Evolutionary conservation across 139 green algal species (phyloP), one percentile per base, ranked within the genome.

Genomic region (Volvox reticuliferus): DNA sequence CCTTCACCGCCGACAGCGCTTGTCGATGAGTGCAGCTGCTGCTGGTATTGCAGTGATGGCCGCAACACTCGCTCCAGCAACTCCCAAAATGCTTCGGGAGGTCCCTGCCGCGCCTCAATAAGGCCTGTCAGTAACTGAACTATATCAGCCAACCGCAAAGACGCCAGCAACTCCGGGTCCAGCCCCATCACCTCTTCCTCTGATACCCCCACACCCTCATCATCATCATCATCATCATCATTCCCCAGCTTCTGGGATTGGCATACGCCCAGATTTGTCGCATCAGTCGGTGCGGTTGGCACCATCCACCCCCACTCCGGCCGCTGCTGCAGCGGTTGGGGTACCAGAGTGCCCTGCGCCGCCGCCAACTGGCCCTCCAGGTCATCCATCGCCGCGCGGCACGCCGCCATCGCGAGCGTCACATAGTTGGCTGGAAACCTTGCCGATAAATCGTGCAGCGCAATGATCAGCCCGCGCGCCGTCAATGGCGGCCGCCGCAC

Each of bases 141-240:
- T 36, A 89, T 30, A 32, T 89, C 85, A 5, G 17, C 0, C 85
- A 88, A 65, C 22, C 67, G 35, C 83, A 88, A 28, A 24, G 67
- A 30, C 36, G 3, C 1, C 36, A 69, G 18, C 36, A 80, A 18
- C 35, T 26, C 67, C 35, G 67, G 26, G 30, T 76, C 61, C 61
- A 71, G 28, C 28, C 12, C 9, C 44, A n/a, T 1, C 1, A n/a
- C 78, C 36, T 65, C 78, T 20, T 84, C 78, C 18, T 30, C 36
- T 50, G 33, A 26, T 28, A 69, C 21, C 79, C 37, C 50, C 55
- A n/a, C 0, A 62, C 18, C 62, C 55, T 30, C 79, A 28, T 68
- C 18, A 1, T 33, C 78, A 12, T 68, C 18, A 1, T 33, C 78
- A 12, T 84, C 20, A 26, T 44, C 78, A 22, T 68, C 36, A 37